A percentile compares a stretch with the other conserved stretches of the same genome.
Conservation (phyloP, 148 eudicot species). For the Talinum fruticosum region DNA sequence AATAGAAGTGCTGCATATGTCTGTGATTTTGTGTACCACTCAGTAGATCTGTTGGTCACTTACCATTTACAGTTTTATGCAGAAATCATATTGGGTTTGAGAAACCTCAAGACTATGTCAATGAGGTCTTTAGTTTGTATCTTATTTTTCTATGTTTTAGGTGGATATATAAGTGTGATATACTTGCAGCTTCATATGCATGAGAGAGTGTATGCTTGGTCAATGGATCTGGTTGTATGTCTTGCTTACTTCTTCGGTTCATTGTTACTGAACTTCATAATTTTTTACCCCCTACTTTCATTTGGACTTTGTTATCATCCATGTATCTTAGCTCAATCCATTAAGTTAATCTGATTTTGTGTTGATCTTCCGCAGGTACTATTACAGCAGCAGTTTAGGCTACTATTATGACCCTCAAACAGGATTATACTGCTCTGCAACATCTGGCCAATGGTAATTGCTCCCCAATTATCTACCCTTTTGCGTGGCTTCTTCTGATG, state of each 20-base stretch:
- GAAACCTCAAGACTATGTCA: too few species aligned
- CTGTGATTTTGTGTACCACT: too few species aligned
- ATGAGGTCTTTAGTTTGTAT: neutral
- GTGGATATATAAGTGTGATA: neutral
- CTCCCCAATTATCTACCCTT: neutral
- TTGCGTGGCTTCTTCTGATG: neutral
- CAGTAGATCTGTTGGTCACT: too few species aligned
- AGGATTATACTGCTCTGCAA: slow-evolving; percentile 63
- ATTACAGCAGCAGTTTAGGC: slow-evolving; percentile 87
- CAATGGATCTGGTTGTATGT: neutral
- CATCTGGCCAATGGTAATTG: slow-evolving; percentile 78
- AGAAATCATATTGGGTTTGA: too few species aligned
- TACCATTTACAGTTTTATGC: too few species aligned
- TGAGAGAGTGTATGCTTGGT: neutral
- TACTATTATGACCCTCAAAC: slow-evolving; percentile 88
- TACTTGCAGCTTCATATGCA: neutral
- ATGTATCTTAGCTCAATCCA: neutral
- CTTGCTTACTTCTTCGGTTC: neutral
- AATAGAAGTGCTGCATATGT: too few species aligned
- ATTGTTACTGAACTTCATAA: neutral
- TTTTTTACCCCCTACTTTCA: neutral
- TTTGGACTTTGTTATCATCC: neutral
- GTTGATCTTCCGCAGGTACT: slow-evolving; percentile 52
- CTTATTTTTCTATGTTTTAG: neutral
- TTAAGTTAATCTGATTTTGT: neutral